Percentiles rank a stretch among this genome's conserved stretches.
These are phyloP conservation scores for Pleurozium schreberi DNA, from an alignment of 225 moss, liverwort and hornwort species.

Conservation along the genomic window DNA sequence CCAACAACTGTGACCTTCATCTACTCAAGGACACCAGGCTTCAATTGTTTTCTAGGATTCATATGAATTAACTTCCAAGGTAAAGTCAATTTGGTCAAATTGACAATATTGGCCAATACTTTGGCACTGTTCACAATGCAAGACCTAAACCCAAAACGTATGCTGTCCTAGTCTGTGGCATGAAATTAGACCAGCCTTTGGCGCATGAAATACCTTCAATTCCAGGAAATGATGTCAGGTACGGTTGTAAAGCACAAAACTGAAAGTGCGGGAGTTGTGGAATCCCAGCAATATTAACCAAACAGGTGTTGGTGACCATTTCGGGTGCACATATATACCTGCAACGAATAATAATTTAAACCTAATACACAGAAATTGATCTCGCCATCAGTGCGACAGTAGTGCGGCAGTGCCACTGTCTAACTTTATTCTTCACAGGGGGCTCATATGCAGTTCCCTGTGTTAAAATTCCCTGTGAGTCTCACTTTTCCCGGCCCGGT, in stretches of 20 bases:
- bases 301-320: not conserved
- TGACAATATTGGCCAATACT: not conserved
- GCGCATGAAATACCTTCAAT: not conserved
- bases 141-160: not conserved
- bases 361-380: not conserved
- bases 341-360: not conserved
- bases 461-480: too few species aligned
- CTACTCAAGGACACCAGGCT: not conserved
- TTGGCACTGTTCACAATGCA: not conserved
- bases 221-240: not conserved
- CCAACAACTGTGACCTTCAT: not conserved
- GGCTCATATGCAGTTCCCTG: too few species aligned
- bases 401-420: too few species aligned
- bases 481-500: too few species aligned
- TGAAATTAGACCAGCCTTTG: not conserved
- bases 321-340: not conserved
- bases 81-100: not conserved
- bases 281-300: not conserved
- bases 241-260: not conserved
- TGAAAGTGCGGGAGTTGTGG: not conserved
- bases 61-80: too few species aligned
- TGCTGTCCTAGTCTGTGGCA: not conserved
- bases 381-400: not conserved
- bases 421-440: too few species aligned
- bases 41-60: not conserved